phyloP scores from a whole-genome alignment of 2,329 filamentous ascomycete genomes.

The Aureobasidium sp. region DNA sequence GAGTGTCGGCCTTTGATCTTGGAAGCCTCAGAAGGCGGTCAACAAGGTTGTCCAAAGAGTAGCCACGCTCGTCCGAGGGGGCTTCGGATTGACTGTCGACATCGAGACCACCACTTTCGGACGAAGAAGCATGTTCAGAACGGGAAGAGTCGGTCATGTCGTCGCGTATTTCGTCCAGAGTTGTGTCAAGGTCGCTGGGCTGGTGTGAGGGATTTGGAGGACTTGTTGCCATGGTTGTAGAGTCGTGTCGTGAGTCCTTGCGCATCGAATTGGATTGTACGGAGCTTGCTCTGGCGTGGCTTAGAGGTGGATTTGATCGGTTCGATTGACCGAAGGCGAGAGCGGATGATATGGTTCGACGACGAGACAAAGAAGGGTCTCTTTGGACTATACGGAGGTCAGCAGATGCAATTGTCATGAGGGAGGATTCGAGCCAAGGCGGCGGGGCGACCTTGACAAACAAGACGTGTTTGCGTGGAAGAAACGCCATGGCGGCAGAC shows the following conservation, averaged over 20 bases:
- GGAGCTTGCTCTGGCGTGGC: slow-evolving; percentile 40
- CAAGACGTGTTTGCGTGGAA: not conserved
- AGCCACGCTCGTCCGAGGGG: slow-evolving; percentile 50
- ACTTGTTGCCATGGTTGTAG: slow-evolving; percentile 22
- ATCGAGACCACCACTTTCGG: slow-evolving; percentile 49
- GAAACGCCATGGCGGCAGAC: not conserved
- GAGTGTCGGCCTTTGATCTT: slow-evolving; percentile 77
- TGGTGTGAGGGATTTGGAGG: slow-evolving; percentile 32
- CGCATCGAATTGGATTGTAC: slow-evolving; percentile 30
- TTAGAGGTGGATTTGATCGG: slow-evolving; percentile 19
- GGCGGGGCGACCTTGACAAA: not conserved
- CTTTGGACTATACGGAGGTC: not conserved
- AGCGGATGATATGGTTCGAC: slow-evolving; percentile 8
- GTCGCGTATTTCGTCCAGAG: slow-evolving; percentile 56
- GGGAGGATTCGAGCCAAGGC: no score
- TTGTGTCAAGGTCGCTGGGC: slow-evolving; percentile 43
- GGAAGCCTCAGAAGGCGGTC: slow-evolving; percentile 77
- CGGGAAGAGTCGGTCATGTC: slow-evolving; percentile 47
- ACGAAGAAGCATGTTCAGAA: slow-evolving; percentile 55
- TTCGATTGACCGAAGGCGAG: not conserved
- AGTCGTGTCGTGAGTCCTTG: slow-evolving; percentile 24
- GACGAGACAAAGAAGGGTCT: slow-evolving; percentile 9
- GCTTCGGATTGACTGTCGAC: slow-evolving; percentile 13
- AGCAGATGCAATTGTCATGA: not conserved
- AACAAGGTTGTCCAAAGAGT: slow-evolving; percentile 50